These are phyloP conservation scores for Sarocladium oryzae DNA, from an alignment of 2,329 filamentous ascomycete species.

Conservation along the genomic window DNA sequence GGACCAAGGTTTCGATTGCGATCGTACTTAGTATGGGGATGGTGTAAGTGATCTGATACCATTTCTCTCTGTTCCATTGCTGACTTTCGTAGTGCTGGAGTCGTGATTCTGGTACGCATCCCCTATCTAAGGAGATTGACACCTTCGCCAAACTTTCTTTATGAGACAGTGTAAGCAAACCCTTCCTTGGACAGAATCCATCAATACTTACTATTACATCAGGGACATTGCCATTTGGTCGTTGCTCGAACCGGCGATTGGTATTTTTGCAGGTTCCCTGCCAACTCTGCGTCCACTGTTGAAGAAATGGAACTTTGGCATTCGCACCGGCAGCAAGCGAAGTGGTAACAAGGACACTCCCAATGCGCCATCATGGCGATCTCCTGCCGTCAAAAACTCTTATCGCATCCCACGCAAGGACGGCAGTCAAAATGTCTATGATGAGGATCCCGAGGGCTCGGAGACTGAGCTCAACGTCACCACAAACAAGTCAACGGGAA, in stretches of 20 bases:
- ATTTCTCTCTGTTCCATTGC: background rate
- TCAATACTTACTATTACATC: background rate
- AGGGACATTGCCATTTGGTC: conserved; percentile 27
- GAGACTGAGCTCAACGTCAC: conserved; percentile 3
- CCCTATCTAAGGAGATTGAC: conserved; percentile 22
- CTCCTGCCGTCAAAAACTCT: background rate
- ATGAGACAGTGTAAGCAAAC: conserved; percentile 23
- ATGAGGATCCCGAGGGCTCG: background rate
- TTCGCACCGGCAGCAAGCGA: background rate
- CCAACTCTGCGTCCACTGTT: conserved; percentile 26
- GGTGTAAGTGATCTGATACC: conserved; percentile 29
- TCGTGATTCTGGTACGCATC: conserved; percentile 32
- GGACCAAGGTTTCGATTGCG: conserved; percentile 39
- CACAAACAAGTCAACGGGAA: background rate
- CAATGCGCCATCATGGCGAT: background rate
- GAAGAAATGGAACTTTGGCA: conserved; percentile 19
- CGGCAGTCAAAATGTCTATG: background rate
- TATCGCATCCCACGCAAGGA: background rate
- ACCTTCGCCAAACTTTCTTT: conserved; percentile 23
- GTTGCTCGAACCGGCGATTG: conserved; percentile 25
- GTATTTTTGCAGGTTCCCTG: conserved; percentile 26
- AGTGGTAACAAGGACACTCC: background rate
- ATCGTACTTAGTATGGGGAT: conserved; percentile 43
- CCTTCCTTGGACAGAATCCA: background rate
- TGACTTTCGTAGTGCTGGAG: conserved; percentile 24